Conservation (phyloP, 129 eudicot species). For the Centaurea solstitialis region DNA sequence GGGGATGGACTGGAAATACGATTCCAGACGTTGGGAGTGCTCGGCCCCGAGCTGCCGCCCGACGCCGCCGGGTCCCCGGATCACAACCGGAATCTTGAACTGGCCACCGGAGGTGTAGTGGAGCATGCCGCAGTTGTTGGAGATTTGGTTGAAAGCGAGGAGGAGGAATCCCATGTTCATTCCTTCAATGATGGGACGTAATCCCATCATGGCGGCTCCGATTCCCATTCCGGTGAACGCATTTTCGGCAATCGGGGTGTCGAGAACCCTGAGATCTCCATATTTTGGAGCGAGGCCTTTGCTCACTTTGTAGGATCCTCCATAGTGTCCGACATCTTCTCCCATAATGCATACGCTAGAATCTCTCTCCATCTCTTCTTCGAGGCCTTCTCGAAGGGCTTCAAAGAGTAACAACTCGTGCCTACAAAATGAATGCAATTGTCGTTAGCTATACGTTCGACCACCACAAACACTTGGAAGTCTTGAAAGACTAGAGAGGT, state of each 20-base stretch:
- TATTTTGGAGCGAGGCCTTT: slow-evolving; percentile 82
- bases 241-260: slow-evolving; percentile 94
- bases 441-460: background rate
- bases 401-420: slow-evolving; percentile 93
- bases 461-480: background rate
- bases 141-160: slow-evolving; percentile 91
- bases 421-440: slow-evolving; percentile 39
- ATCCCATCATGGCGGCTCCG: slow-evolving; percentile 97
- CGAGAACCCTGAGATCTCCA: slow-evolving; percentile 90
- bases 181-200: slow-evolving; percentile 89
- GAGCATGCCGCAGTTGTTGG: slow-evolving; percentile 98
- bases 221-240: slow-evolving; percentile 95
- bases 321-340: slow-evolving; percentile 97
- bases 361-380: slow-evolving; percentile 95
- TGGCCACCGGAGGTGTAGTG: slow-evolving; percentile 98
- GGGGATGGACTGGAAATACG: slow-evolving; percentile 92
- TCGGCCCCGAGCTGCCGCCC: slow-evolving; percentile 98
- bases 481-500: background rate
- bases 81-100: slow-evolving; percentile 87
- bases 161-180: slow-evolving; percentile 98
- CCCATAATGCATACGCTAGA: slow-evolving; percentile 88
- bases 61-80: slow-evolving; percentile 96
- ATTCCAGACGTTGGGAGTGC: slow-evolving; percentile 90
- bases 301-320: slow-evolving; percentile 94
- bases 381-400: slow-evolving; percentile 98